Evolutionary conservation across 1,139 yeast species (phyloP).

Genomic region (Candida sp.): DNA sequence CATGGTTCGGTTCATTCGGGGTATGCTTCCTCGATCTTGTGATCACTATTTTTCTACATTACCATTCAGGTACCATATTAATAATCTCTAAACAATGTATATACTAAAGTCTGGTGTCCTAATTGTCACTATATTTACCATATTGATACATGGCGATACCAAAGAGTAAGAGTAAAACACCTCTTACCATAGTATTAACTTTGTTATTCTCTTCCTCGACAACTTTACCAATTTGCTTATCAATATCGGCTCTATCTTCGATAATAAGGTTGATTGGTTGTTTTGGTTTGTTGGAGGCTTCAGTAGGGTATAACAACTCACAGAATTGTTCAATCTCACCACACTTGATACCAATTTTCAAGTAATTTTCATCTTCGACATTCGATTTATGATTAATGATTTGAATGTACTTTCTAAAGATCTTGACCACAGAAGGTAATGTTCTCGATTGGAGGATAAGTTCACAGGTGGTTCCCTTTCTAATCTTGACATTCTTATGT

Average conservation of each 20-base stretch:
- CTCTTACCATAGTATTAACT: slow-evolving; percentile 12
- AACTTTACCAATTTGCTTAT: slow-evolving; percentile 22
- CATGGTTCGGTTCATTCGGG: no score
- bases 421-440: slow-evolving; percentile 68
- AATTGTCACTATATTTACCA: background rate
- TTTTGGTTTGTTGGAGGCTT: slow-evolving; percentile 8
- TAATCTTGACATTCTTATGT: slow-evolving; percentile 73
- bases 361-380: slow-evolving; percentile 84
- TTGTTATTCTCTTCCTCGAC: slow-evolving; percentile 26
- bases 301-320: slow-evolving; percentile 65
- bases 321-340: slow-evolving; percentile 87
- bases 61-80: background rate
- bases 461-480: slow-evolving; percentile 87
- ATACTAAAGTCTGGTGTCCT: background rate
- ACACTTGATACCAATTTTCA: slow-evolving; percentile 78
- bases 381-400: slow-evolving; percentile 75
- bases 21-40: no score
- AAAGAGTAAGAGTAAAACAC: slow-evolving; percentile 4
- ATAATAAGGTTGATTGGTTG: slow-evolving; percentile 22
- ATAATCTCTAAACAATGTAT: background rate
- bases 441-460: slow-evolving; percentile 74
- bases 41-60: no score
- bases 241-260: slow-evolving; percentile 27
- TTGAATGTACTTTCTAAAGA: slow-evolving; percentile 73
- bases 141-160: slow-evolving; percentile 1